phyloP scores from a whole-genome alignment of 352 stramenopile genomes.

The Phytopythium litorale region DNA sequence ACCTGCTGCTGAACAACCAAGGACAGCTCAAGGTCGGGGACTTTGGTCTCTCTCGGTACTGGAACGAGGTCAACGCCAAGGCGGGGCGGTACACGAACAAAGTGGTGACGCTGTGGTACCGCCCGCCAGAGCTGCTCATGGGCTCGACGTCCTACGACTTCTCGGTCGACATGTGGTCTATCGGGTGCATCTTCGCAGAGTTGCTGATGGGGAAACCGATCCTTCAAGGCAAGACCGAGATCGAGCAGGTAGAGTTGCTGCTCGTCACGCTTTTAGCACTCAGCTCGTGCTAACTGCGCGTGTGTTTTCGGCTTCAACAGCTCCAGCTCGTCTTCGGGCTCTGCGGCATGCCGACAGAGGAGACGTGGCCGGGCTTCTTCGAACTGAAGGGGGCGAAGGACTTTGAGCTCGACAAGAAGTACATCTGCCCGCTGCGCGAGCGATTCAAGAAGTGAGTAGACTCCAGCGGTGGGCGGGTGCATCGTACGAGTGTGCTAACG shows the following conservation, averaged over 20 bases:
- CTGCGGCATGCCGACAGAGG: slow-evolving; percentile 69
- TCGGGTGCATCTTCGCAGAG: slow-evolving; percentile 87
- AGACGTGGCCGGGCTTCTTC: slow-evolving; percentile 78
- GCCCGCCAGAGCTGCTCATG: slow-evolving; percentile 91
- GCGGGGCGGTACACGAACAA: slow-evolving; percentile 92
- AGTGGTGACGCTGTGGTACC: slow-evolving; percentile 95
- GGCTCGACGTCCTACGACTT: slow-evolving; percentile 91
- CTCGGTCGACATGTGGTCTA: slow-evolving; percentile 94
- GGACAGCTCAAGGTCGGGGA: slow-evolving; percentile 84
- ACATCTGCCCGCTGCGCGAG: slow-evolving; percentile 61
- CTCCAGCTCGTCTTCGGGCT: slow-evolving; percentile 80
- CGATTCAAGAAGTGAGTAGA: slow-evolving; percentile 75
- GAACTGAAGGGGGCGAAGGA: slow-evolving; percentile 67
- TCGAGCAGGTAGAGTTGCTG: slow-evolving; percentile 57
- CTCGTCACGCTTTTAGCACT: neutral
- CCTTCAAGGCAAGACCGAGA: slow-evolving; percentile 77
- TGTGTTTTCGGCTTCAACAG: slow-evolving; percentile 26
- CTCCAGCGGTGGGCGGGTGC: neutral
- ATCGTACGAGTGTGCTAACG: neutral
- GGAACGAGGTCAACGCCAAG: slow-evolving; percentile 84
- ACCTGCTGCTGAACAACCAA: slow-evolving; percentile 80
- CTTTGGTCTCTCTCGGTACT: slow-evolving; percentile 80
- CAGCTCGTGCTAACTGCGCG: slow-evolving; percentile 1
- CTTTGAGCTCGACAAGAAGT: slow-evolving; percentile 75
- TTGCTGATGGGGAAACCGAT: slow-evolving; percentile 78